Conservation (phyloP, 2,329 filamentous ascomycete genomes). For the Aspergillus udagawae region DNA sequence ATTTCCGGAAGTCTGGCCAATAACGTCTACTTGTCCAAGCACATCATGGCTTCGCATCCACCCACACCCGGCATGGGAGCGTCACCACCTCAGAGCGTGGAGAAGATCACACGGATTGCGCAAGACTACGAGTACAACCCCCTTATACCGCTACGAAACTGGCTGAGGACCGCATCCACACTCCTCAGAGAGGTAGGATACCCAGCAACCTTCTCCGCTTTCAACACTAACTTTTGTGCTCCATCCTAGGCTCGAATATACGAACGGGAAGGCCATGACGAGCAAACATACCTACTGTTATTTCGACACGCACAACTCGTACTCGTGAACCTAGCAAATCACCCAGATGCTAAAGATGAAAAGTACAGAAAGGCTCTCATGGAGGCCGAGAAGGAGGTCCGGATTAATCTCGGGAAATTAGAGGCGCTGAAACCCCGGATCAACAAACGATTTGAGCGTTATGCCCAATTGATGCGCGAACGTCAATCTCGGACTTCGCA, state of each 20-base stretch:
- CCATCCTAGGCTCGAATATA: slow-evolving; percentile 71
- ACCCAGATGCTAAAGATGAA: slow-evolving; percentile 69
- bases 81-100: slow-evolving; percentile 62
- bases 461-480: slow-evolving; percentile 51
- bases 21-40: slow-evolving; percentile 1
- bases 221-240: background rate
- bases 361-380: slow-evolving; percentile 54
- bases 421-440: slow-evolving; percentile 78
- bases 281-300: slow-evolving; percentile 86
- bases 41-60: slow-evolving; percentile 23
- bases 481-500: slow-evolving; percentile 41
- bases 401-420: slow-evolving; percentile 63
- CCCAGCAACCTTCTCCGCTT: background rate
- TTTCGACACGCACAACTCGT: slow-evolving; percentile 86
- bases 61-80: slow-evolving; percentile 30
- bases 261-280: slow-evolving; percentile 76
- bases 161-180: slow-evolving; percentile 75
- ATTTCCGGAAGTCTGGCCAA: background rate
- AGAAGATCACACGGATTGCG: slow-evolving; percentile 72
- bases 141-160: slow-evolving; percentile 71
- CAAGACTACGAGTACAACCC: slow-evolving; percentile 77
- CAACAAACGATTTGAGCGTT: slow-evolving; percentile 65
- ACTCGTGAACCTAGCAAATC: slow-evolving; percentile 66
- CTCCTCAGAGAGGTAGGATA: slow-evolving; percentile 70
- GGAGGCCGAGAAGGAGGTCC: slow-evolving; percentile 59